Base-by-base conservation (phyloP, 163 green algal genomes). In the Coccomyxa subellipsoidea region DNA sequence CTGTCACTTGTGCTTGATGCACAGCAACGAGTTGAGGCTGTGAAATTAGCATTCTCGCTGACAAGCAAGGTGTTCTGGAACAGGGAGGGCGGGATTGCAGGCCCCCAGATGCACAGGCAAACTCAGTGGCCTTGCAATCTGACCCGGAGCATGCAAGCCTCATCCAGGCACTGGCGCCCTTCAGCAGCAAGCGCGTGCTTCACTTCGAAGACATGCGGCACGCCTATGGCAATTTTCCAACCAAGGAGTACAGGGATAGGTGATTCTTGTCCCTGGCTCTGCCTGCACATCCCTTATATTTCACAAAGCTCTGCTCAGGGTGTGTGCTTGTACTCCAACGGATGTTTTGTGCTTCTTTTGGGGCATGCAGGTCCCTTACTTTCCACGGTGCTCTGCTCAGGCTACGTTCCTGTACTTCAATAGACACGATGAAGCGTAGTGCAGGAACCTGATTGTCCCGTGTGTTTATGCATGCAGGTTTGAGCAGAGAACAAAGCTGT, bases 401-500 rank as follows among this genome's bases (percentile, higher is more conserved):
- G n/a, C n/a, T n/a, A n/a, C n/a, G n/a, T n/a, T n/a, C n/a, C n/a
- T n/a, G n/a, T n/a, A n/a, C n/a, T n/a, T n/a, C n/a, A n/a, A n/a
- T n/a, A n/a, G n/a, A n/a, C n/a, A n/a, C n/a, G n/a, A n/a, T n/a
- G n/a, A n/a, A n/a, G n/a, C n/a, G n/a, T n/a, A n/a, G n/a, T n/a
- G n/a, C n/a, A n/a, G n/a, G n/a, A n/a, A n/a, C n/a, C n/a, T n/a
- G n/a, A n/a, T n/a, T n/a, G n/a, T n/a, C n/a, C n/a, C n/a, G n/a
- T 6, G 29, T 38, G 71, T 54, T 10, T 54, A 31, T 34, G 27
- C 15, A 69, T 32, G 38, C 69, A 84, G 85, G 80, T 97, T 96
- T 80, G 38, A 81, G 21, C 78, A 85, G 29, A 88, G 92, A 2
- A 90, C 95, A 70, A 88, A 85, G 69, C 69, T 86, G 7, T 95